Conservation (phyloP, 2,329 filamentous ascomycete genomes). For the Cladophialophora immunda region DNA sequence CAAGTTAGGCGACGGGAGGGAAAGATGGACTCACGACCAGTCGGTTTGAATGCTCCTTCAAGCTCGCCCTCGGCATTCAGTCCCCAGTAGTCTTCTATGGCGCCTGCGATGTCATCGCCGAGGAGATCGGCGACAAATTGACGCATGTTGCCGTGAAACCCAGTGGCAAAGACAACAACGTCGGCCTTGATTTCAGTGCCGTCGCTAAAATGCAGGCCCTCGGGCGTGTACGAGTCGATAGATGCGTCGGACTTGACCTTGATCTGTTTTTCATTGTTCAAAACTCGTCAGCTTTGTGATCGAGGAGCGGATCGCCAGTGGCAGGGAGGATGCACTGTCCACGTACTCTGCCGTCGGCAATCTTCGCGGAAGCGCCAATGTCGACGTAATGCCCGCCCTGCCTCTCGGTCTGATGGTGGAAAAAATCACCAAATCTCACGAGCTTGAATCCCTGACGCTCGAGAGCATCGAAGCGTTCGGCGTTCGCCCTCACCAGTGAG, state of each 20-base stretch:
- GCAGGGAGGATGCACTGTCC: too few relatives aligned
- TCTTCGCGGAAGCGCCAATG: constrained; percentile 53
- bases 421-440: constrained; percentile 50
- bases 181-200: constrained; percentile 54
- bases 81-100: constrained; percentile 56
- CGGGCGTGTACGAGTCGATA: constrained; percentile 47
- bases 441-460: constrained; percentile 53
- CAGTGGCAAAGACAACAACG: constrained; percentile 58
- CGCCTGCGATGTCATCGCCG: constrained; percentile 50
- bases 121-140: constrained; percentile 47
- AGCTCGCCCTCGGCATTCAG: constrained; percentile 58
- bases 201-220: constrained; percentile 54
- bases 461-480: constrained; percentile 51
- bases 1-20: too few relatives aligned
- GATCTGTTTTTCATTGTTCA: too few relatives aligned
- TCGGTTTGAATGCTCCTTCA: constrained; percentile 51
- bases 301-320: too few relatives aligned
- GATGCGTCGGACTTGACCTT: constrained; percentile 52
- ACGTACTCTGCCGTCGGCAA: constrained; percentile 47
- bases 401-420: constrained; percentile 51
- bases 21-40: constrained; percentile 46
- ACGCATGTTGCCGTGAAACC: constrained; percentile 54
- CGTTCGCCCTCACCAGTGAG: constrained; percentile 44
- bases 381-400: constrained; percentile 60
- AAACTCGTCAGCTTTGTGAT: too few relatives aligned